These are phyloP conservation scores for Naganishia friedmannii DNA, from an alignment of 768 basidiomycete genomes.

Conservation along the genomic window DNA sequence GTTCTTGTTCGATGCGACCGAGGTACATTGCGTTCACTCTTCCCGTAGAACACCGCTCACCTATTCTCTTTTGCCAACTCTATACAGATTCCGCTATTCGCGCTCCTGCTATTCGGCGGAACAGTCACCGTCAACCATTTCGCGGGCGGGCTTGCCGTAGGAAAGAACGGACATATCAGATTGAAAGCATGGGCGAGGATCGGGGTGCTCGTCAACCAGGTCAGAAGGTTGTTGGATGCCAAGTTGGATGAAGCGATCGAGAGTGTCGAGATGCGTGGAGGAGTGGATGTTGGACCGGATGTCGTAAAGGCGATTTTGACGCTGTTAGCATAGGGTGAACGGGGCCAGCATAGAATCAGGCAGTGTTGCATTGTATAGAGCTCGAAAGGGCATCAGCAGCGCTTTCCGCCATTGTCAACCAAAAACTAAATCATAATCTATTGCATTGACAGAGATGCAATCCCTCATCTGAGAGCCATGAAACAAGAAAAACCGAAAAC, in stretches of 20 bases:
- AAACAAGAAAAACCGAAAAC: too few relatives aligned
- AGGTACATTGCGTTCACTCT: conserved; percentile 58
- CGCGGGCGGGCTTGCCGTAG: conserved; percentile 66
- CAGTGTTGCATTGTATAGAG: neutral
- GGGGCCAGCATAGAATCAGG: neutral
- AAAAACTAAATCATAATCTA: neutral
- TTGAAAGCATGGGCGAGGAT: conserved; percentile 84
- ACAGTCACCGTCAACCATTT: conserved; percentile 73
- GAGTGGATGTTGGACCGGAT: conserved; percentile 58
- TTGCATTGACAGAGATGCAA: neutral
- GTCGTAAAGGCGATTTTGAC: conserved; percentile 57
- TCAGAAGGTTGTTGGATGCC: conserved; percentile 66
- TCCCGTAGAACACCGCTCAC: neutral
- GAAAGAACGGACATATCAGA: conserved; percentile 59
- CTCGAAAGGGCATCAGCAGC: neutral
- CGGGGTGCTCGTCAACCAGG: conserved; percentile 80
- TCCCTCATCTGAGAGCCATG: neutral
- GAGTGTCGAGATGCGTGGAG: conserved; percentile 57
- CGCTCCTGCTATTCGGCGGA: conserved; percentile 78
- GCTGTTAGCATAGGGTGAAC: conserved; percentile 38
- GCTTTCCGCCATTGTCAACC: neutral
- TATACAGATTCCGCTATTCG: conserved; percentile 76
- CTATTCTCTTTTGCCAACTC: neutral
- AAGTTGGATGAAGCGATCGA: conserved; percentile 68
- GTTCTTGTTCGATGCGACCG: conserved; percentile 80